Conservation (phyloP, 2,329 filamentous ascomycete species). For the Cladorrhinum sp. region DNA sequence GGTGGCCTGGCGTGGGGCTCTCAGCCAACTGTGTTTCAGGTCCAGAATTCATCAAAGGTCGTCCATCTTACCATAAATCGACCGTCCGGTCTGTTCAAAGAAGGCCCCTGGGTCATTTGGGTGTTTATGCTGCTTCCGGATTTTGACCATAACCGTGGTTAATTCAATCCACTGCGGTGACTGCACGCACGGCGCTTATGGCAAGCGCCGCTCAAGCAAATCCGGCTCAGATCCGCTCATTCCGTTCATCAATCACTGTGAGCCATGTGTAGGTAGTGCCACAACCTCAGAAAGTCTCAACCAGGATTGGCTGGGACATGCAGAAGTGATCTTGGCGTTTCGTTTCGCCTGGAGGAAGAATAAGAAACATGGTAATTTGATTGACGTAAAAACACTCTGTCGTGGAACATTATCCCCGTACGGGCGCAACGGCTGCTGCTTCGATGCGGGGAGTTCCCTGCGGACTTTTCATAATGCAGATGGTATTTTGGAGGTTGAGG, state of each 20-base stretch:
- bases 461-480: background rate
- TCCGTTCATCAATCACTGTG: background rate
- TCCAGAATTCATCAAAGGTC: background rate
- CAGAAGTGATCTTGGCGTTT: slow-evolving; percentile 17
- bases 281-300: background rate
- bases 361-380: background rate
- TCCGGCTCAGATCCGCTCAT: background rate
- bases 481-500: background rate
- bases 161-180: background rate
- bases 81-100: background rate
- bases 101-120: background rate
- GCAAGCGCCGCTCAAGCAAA: background rate
- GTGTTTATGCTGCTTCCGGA: background rate
- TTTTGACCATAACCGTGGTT: background rate
- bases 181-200: background rate
- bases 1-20: background rate
- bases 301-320: background rate
- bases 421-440: background rate
- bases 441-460: background rate
- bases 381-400: background rate
- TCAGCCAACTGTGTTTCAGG: background rate
- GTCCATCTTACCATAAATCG: background rate
- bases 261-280: background rate
- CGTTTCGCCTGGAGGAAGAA: slow-evolving; percentile 1
- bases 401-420: background rate